Percentiles rank a stretch among this genome's conserved stretches.
These are phyloP conservation scores for Spizellomyces punctatus DNA, from an alignment of 192 early-diverging fungal genomes.

Conservation along the genomic window DNA sequence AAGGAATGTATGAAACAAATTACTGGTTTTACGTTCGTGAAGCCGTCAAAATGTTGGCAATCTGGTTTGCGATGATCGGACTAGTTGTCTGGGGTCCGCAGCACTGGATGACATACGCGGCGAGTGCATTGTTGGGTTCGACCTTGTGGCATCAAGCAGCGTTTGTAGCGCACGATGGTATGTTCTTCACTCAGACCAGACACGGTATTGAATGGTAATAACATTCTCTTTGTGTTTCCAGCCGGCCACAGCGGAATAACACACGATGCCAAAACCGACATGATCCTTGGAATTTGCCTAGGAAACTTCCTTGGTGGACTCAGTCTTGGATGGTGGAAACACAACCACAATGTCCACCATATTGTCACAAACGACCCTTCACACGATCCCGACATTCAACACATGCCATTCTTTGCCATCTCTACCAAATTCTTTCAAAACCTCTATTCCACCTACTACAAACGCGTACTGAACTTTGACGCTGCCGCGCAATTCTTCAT, in stretches of 20 bases:
- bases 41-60: conserved; percentile 41
- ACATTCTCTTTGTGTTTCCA: background rate
- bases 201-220: conserved; percentile 3
- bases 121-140: conserved; percentile 24
- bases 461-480: conserved; percentile 82
- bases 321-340: conserved; percentile 96
- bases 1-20: conserved; percentile 69
- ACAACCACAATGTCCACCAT: conserved; percentile 96
- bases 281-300: conserved; percentile 78
- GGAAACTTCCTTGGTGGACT: conserved; percentile 86
- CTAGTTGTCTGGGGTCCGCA: conserved; percentile 31
- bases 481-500: conserved; percentile 73
- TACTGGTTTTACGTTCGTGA: conserved; percentile 58
- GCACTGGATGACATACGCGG: conserved; percentile 28
- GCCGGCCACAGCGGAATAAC: conserved; percentile 94
- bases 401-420: conserved; percentile 93
- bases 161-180: conserved; percentile 87
- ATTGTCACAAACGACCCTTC: conserved; percentile 92
- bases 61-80: conserved; percentile 38
- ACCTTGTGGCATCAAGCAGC: conserved; percentile 84
- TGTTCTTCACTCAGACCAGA: background rate
- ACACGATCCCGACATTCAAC: conserved; percentile 98
- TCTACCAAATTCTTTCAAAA: conserved; percentile 76
- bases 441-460: conserved; percentile 89
- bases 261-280: conserved; percentile 71